Percentiles rank a stretch among this genome's conserved stretches.
Evolutionary conservation across 75 land plant genomes (phyloP).

Genomic region (Cunninghamia lanceolata): DNA sequence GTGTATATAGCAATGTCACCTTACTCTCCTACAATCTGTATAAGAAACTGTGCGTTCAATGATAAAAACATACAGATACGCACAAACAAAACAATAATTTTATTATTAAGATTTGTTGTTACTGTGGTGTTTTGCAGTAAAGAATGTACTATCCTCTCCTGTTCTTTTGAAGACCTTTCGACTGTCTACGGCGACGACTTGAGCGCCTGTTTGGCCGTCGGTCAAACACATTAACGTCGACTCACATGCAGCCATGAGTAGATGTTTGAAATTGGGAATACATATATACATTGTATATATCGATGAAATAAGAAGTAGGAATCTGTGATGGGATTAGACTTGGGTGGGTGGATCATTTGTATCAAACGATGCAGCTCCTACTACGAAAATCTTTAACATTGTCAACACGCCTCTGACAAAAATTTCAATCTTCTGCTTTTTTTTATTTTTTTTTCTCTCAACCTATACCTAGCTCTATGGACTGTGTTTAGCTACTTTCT

Average conservation of each 20-base stretch:
- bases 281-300: constrained; percentile 13
- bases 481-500: no score
- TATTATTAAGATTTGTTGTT: neutral
- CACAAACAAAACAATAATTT: neutral
- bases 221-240: constrained; percentile 10
- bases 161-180: neutral
- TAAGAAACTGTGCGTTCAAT: constrained; percentile 3
- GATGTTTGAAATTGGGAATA: neutral
- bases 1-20: neutral
- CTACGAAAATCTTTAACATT: neutral
- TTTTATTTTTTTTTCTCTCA: no score
- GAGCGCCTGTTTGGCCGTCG: neutral
- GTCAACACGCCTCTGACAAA: constrained; percentile 1
- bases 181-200: constrained; percentile 3
- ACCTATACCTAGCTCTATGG: no score
- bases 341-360: neutral
- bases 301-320: neutral
- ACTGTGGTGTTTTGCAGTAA: neutral
- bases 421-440: neutral
- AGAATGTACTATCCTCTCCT: neutral
- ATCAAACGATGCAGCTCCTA: neutral
- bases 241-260: constrained; percentile 12
- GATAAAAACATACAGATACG: constrained; percentile 1
- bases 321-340: neutral
- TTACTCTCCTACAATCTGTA: neutral